Evolutionary conservation across 148 eudicot genomes (phyloP).

Genomic region (Silene latifolia): DNA sequence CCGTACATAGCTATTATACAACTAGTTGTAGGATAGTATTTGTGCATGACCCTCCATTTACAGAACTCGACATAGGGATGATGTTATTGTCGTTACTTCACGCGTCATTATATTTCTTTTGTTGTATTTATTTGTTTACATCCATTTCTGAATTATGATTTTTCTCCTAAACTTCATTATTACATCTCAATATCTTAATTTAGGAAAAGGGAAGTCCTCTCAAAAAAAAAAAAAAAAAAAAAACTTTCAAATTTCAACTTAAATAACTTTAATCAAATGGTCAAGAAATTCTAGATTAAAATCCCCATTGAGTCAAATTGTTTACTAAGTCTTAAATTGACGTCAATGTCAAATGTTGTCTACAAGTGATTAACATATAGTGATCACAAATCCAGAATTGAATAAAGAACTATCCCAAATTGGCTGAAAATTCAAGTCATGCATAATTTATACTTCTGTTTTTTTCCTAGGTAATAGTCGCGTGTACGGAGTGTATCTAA

Average conservation of each 20-base stretch:
- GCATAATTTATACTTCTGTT: not conserved
- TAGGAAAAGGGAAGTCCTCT: not conserved
- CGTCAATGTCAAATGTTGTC: slow-evolving; percentile 18
- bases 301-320: slow-evolving; percentile 15
- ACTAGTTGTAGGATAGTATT: no score
- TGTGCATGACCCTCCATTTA: no score
- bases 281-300: slow-evolving; percentile 8
- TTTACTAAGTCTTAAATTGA: slow-evolving; percentile 30
- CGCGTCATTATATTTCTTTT: no score
- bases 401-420: not conserved
- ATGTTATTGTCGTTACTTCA: no score
- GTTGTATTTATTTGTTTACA: no score
- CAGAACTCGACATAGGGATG: no score
- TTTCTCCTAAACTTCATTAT: not conserved
- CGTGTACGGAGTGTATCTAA: not conserved
- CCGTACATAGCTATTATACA: no score
- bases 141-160: not conserved
- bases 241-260: not conserved
- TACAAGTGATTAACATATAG: not conserved
- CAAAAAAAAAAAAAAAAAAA: not conserved
- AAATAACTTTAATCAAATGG: not conserved
- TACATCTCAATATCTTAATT: not conserved
- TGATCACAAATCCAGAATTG: not conserved
- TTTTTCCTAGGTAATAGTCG: no score
- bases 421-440: slow-evolving; percentile 1